These are phyloP conservation scores for Ceratorhiza oryzae-sativae DNA, from an alignment of 1,284 basidiomycete species.

Conservation along the genomic window DNA sequence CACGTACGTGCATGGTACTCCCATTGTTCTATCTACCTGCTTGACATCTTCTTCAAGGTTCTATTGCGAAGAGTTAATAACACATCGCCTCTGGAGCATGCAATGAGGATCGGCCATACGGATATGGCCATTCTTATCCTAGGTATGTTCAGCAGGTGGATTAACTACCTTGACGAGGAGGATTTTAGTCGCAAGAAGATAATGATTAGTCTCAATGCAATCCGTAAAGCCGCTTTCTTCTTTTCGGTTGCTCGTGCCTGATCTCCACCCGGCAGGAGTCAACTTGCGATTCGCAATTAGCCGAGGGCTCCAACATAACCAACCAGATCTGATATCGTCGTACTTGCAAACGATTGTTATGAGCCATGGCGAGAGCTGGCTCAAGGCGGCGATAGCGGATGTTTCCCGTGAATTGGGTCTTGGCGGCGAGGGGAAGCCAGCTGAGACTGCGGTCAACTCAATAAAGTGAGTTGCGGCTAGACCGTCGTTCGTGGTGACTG, in stretches of 20 bases:
- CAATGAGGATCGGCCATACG: constrained; percentile 76
- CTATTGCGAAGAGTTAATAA: constrained; percentile 62
- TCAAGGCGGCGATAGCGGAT: constrained; percentile 50
- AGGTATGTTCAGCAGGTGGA: constrained; percentile 80
- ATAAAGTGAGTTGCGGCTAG: constrained; percentile 28
- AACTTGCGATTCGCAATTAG: constrained; percentile 85
- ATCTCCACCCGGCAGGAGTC: constrained; percentile 56
- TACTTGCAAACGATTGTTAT: constrained; percentile 84
- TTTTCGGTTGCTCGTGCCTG: constrained; percentile 2
- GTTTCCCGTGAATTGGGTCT: constrained; percentile 20
- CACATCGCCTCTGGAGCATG: constrained; percentile 65
- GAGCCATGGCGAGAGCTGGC: constrained; percentile 86
- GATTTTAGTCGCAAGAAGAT: constrained; percentile 70
- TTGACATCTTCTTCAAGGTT: constrained; percentile 56
- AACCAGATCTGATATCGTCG: constrained; percentile 79
- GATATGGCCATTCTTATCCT: constrained; percentile 78
- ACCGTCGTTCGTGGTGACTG: neutral
- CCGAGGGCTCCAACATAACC: constrained; percentile 74
- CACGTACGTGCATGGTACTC: constrained; percentile 58
- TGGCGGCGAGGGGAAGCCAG: constrained; percentile 68
- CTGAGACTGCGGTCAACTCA: constrained; percentile 58
- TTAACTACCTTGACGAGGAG: constrained; percentile 77
- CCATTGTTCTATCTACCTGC: neutral
- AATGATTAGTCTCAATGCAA: constrained; percentile 69
- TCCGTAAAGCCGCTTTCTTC: constrained; percentile 61